Evolutionary conservation across 495 filamentous ascomycete species (phyloP), one percentile per base, ranked within the genome.

Genomic region (Podospora pseudoanserina): DNA sequence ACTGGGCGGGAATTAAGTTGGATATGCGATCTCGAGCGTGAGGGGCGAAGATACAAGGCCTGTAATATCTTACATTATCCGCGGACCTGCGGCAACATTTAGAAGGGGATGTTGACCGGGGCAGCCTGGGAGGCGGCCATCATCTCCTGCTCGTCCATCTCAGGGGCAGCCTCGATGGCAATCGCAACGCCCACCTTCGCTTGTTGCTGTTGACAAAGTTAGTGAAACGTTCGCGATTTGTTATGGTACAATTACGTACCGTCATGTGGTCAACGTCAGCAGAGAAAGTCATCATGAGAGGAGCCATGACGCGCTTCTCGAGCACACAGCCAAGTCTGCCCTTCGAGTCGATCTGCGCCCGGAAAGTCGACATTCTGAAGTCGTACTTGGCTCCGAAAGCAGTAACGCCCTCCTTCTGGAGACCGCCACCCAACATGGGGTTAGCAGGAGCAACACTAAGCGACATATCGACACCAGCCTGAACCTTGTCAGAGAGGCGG

Each of bases 321-420:
- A 98, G 83, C 72, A 97, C 84, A 76, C 92, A 95, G 80, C 90
- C 91, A 70, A 99, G 85, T 84, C 93, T 95, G 72, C 96, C 96
- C 68, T 92, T 87, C 75, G 92, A 94, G 80, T 99, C 95, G 64
- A 99, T 86, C 81, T 98, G 96, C 23, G 94, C 95, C 70, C 94
- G 87, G 87, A 97, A 97, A 11, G 91, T 94, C 53, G 92, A 94
- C 76, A 91, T 89, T 67, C 92, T 86, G 89, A 99, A 99, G 76
- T 98, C 95, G 79, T 99, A 99, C 82, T 98, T 99, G 72, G 92
- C 93, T 75, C 95, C 96, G 72, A 97, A 84, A 55, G 93, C 91
- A 65, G 95, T 93, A 62, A 91, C 85, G 58, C 96, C 96, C 72
- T 98, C 94, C 74, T 92, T 92, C 73, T 86, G 86, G 61, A 86